Conservation (phyloP, 2,329 filamentous ascomycete species). For the Aspergillus sp. region DNA sequence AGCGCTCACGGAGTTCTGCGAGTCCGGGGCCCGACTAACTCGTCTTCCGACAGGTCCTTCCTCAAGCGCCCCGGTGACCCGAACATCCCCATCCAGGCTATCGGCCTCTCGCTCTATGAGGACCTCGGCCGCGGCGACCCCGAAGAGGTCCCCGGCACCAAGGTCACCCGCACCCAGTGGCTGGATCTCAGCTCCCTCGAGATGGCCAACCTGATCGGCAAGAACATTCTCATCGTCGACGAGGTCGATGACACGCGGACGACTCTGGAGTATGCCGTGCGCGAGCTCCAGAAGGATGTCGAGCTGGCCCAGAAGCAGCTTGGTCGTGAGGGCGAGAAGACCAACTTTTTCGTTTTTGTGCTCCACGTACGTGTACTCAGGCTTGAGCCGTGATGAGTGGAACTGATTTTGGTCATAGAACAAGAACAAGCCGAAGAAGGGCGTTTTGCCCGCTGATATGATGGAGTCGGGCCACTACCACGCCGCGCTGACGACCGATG, state of each 20-base stretch:
- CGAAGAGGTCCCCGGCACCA: constrained; percentile 79
- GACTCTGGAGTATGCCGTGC: constrained; percentile 89
- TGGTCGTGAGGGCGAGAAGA: constrained; percentile 67
- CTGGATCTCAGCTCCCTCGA: constrained; percentile 82
- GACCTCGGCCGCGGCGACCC: constrained; percentile 62
- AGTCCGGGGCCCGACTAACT: neutral
- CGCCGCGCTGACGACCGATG: constrained; percentile 82
- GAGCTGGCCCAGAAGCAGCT: constrained; percentile 72
- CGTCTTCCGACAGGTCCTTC: constrained; percentile 64
- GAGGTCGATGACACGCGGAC: constrained; percentile 96
- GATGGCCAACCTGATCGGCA: constrained; percentile 86
- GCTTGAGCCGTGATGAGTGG: neutral
- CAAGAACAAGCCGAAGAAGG: constrained; percentile 97
- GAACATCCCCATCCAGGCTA: constrained; percentile 99
- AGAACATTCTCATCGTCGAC: constrained; percentile 88
- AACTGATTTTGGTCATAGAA: constrained; percentile 56
- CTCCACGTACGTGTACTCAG: constrained; percentile 67
- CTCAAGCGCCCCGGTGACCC: constrained; percentile 81
- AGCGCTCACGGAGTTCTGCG: neutral
- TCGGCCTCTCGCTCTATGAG: constrained; percentile 96
- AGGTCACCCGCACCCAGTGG: constrained; percentile 98
- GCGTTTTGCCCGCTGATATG: constrained; percentile 74
- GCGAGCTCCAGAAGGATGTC: constrained; percentile 92
- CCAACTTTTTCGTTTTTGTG: constrained; percentile 91
- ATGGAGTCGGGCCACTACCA: constrained; percentile 70